Evolutionary conservation across 2,329 filamentous ascomycete species (phyloP).

Genomic region (Talaromyces funiculosus): DNA sequence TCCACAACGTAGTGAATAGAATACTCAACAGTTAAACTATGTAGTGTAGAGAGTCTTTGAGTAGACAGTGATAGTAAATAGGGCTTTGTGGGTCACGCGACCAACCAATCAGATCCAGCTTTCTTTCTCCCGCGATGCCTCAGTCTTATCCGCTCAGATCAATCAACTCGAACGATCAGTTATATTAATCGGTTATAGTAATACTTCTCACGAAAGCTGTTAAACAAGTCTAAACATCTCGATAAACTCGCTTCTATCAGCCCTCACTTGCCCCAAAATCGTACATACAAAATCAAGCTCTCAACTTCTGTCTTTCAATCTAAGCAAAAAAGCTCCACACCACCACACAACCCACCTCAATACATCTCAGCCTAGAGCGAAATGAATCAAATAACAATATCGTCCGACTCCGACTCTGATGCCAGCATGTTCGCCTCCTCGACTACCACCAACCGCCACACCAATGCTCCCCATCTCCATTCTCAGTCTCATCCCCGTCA

Average conservation of each 20-base stretch:
- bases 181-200: not conserved
- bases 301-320: not conserved
- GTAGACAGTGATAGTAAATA: no score
- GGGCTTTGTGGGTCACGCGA: not conserved
- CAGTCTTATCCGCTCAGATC: no score
- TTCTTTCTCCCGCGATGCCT: no score
- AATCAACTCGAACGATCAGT: not conserved
- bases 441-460: not conserved
- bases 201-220: no score
- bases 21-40: no score
- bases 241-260: not conserved
- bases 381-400: slow-evolving; percentile 11
- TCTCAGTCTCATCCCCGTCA: slow-evolving; percentile 6
- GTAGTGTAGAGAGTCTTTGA: no score
- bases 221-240: no score
- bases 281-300: not conserved
- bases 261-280: not conserved
- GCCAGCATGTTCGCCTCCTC: slow-evolving; percentile 6
- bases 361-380: slow-evolving; percentile 10
- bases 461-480: no score
- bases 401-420: slow-evolving; percentile 15
- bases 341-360: slow-evolving; percentile 11
- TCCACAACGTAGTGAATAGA: no score
- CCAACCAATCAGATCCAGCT: not conserved
- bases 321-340: not conserved